Base-by-base conservation (phyloP, 2,329 filamentous ascomycete genomes). In the Colletotrichum salicis region DNA sequence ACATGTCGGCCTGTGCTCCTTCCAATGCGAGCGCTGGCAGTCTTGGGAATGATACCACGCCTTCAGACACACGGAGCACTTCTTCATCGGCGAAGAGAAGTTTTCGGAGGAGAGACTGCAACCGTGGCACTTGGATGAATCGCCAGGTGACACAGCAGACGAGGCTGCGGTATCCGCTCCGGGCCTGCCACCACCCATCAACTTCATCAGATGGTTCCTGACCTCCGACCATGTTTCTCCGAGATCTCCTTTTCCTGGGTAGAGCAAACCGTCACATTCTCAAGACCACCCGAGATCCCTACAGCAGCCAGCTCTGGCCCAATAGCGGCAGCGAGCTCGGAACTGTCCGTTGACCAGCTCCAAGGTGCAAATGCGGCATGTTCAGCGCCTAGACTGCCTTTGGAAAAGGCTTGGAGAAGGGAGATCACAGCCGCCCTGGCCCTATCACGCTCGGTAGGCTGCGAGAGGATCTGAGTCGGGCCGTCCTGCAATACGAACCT, bases 1-100 rank as follows among this genome's bases (percentile, higher is more conserved):
- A n/a, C 64, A 67, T 5, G 31, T 6, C 5, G 31, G 57, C 56
- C 45, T 67, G 48, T 67, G 56, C 56, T 13, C 13, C 7, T 61
- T 60, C 56, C 64, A 60, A 19, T 67, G 56, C 22, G 31, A 11
- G 5, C 31, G 64, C 11, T 67, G 64, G 27, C 64, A 67, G 24
- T 61, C 64, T 31, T 41, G 57, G 22, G 64, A 67, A 8, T 67
- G 64, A 45, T 67, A 67, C 57, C 64, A 67, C 1, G 56, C 64
- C 31, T 61, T 10, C 3, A 4, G 8, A 15, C 64, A 67, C 5
- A 22, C 64, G 8, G 64, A 54, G n/a, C 56, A 67, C 56, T 45
- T 67, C 31, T 45, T 61, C 27, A 67, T 31, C 3, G 64, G 48
- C 12, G 5, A 6, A 1, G 48, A 0, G 13, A 67, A 61, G 31